Evolutionary conservation across 2,329 filamentous ascomycete genomes (phyloP), one percentile per base, ranked within the genome.

Genomic region (Endocalyx cinctus): DNA sequence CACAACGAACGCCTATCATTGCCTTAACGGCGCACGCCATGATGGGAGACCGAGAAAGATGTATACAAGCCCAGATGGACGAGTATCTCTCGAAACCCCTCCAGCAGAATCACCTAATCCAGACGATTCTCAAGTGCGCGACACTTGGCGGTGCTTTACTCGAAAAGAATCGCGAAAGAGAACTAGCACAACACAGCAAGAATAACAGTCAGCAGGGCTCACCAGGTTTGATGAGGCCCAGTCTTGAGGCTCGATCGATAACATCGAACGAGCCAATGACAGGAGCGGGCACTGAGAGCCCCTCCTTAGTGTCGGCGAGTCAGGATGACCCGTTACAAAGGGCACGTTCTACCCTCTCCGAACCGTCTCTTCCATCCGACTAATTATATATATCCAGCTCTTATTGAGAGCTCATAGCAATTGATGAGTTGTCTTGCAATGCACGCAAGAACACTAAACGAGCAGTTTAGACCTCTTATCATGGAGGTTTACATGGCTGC

Each of bases 11-110:
- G 10, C 92, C 92, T 11, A 96, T 98, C 54, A 95, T 98, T 51
- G 92, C 92, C 3, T 74, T 98, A 27, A 98, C 92, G 10, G 92
- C 92, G 2, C 92, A 98, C 64, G 92, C 92, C 50, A 98, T 98
- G 92, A 82, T 97, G 69, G 92, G 92, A 45, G 92, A 98, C 55
- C 79, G 92, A 31, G 92, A 98, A 60, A 95, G 94, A 69, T 98
- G 92, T 61, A 94, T 98, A 41, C 87, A 95, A 58, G 92, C 90
- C 8, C 88, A 97, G 66, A 98, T 98, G 92, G 92, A 98, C 59
- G 92, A 98, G 61, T 98, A 98, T 57, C 70, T 98, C 26, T 95
- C 90, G 13, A 98, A 98, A 59, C 90, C 90, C 17, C 70, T 97
- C 41, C 94, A 96, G 62, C 90, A 95, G 57, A 96, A 94, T 58